Evolutionary conservation across 2,329 filamentous ascomycete species (phyloP), one percentile per base, ranked within the genome.

Genomic region (Aspergillus sp.): DNA sequence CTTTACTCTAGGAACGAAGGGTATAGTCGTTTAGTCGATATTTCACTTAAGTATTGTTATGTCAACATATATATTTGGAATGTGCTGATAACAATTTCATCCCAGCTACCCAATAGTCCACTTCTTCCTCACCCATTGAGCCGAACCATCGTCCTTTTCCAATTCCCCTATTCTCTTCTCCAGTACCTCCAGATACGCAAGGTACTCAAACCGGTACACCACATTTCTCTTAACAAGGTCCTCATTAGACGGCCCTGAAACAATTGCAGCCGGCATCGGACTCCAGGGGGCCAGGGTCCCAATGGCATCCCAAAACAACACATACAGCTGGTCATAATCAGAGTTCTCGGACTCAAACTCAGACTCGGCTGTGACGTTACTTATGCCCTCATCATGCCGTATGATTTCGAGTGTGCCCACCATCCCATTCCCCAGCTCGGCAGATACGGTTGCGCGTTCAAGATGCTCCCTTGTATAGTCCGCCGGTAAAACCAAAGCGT

Each of bases 301-400:
- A 12, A 17, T 24, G n/a, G 34, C 13, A 20, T 55, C 52, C 52
- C 52, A 55, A 37, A 49, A 55, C 11, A 55, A 37, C 30, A 55
- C 45, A 11, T 55, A 42, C 20, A 55, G 17, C 22, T 42, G 52
- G 17, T 41, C 15, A 20, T 42, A 12, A 27, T 48, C 4, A 2
- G 20, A 12, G 11, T 37, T 3, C n/a, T 17, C 34, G 1, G 17
- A 15, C 4, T 33, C 17, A 15, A 9, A 42, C 8, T 24, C 46
- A 11, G 20, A 5, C 11, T 47, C 20, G 5, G 27, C 22, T 42
- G 9, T 12, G 3, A n/a, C 44, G 17, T 17, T 13, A 33, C 1
- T n/a, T 30, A 53, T 13, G 17, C 51, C 51, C 22, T 55, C 52
- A 49, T 55, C 39, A 22, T 55, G 52, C 7, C 45, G 44, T 5